Percentiles rank a stretch among this genome's conserved stretches.
phyloP scores from a whole-genome alignment of 495 filamentous ascomycete species.

The Trichoderma virens region DNA sequence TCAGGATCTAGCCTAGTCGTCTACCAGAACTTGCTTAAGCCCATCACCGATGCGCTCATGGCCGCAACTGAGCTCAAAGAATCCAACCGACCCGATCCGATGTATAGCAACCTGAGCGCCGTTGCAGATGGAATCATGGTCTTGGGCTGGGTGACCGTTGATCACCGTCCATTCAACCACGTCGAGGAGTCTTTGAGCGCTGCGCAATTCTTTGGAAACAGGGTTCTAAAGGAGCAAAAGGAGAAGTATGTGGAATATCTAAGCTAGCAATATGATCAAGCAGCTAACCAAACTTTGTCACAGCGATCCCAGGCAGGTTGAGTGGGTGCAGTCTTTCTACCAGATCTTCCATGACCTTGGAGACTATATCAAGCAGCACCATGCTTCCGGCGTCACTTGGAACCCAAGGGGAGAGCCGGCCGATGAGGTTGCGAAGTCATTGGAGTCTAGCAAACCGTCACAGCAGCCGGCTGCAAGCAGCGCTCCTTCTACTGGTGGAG shows the following conservation, averaged over 20 bases:
- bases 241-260: constrained; percentile 55
- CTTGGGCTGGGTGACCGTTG: constrained; percentile 76
- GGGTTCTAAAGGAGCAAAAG: constrained; percentile 80
- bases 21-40: constrained; percentile 55
- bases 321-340: constrained; percentile 85
- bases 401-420: constrained; percentile 74
- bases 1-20: constrained; percentile 61
- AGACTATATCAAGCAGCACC: constrained; percentile 75
- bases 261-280: neutral
- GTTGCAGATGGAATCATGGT: constrained; percentile 84
- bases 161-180: constrained; percentile 71
- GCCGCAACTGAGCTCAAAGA: constrained; percentile 72
- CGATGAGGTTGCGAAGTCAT: constrained; percentile 52
- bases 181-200: constrained; percentile 69
- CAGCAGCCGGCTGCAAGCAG: constrained; percentile 8
- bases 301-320: constrained; percentile 68
- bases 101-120: constrained; percentile 71
- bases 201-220: constrained; percentile 86
- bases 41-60: constrained; percentile 70
- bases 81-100: constrained; percentile 58
- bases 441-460: constrained; percentile 29
- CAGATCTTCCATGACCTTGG: constrained; percentile 72
- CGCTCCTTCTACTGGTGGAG: constrained; percentile 32
- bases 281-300: neutral
- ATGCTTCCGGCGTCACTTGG: constrained; percentile 74